Conservation (phyloP, 495 filamentous ascomycete genomes). For the Aspergillus wentii region DNA sequence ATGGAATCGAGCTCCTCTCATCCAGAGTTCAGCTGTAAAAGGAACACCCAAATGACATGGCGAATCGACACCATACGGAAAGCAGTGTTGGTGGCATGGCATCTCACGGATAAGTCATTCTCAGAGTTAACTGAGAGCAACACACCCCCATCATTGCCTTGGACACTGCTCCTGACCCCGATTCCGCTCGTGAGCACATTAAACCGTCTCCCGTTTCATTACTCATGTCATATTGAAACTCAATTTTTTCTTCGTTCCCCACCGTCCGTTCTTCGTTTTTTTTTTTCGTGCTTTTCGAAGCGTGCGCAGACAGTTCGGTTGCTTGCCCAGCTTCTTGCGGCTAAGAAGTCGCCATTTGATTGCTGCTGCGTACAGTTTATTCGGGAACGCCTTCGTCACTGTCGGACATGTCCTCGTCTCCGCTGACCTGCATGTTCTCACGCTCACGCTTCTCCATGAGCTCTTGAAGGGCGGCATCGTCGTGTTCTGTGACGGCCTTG, state of each 20-base stretch:
- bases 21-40: slow-evolving; percentile 8
- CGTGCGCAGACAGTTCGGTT: too few relatives aligned
- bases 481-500: slow-evolving; percentile 97
- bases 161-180: slow-evolving; percentile 24
- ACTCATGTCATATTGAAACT: slow-evolving; percentile 36
- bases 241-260: slow-evolving; percentile 40
- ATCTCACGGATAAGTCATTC: slow-evolving; percentile 12
- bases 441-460: slow-evolving; percentile 99
- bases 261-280: slow-evolving; percentile 2
- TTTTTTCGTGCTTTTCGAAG: slow-evolving; percentile 4
- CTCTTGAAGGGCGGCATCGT: slow-evolving; percentile 93
- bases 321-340: too few relatives aligned
- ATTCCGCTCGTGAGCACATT: slow-evolving; percentile 25
- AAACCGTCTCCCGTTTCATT: slow-evolving; percentile 34
- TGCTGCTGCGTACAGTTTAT: slow-evolving; percentile 21
- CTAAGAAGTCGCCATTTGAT: slow-evolving; percentile 15
- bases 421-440: slow-evolving; percentile 94
- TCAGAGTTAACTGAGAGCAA: slow-evolving; percentile 8
- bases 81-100: slow-evolving; percentile 10
- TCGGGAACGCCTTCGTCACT: slow-evolving; percentile 69
- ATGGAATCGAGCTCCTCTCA: slow-evolving; percentile 13
- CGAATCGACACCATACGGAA: slow-evolving; percentile 9
- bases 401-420: slow-evolving; percentile 90
- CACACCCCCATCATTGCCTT: slow-evolving; percentile 11
- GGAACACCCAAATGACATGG: too few relatives aligned